These are phyloP conservation scores for Metarhizium guizhouense DNA, from an alignment of 2,329 filamentous ascomycete genomes.

Conservation along the genomic window DNA sequence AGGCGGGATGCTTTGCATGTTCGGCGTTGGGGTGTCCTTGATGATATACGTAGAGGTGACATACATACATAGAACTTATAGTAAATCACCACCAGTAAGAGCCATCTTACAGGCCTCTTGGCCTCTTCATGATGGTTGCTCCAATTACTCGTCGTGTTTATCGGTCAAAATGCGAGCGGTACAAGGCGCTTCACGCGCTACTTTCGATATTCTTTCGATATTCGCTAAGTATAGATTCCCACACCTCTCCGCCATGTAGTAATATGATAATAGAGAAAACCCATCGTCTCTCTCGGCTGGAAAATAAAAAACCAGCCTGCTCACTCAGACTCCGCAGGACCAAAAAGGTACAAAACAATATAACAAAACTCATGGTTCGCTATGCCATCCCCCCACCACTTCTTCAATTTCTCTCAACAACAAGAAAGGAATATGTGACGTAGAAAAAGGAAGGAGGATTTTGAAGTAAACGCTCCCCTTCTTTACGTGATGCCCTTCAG, in stretches of 20 bases:
- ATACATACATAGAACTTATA: too few relatives aligned
- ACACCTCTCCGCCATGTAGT: background rate
- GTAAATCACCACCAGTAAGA: too few relatives aligned
- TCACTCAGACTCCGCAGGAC: background rate
- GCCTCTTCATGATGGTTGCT: too few relatives aligned
- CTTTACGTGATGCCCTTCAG: constrained; percentile 2
- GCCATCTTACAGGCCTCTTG: too few relatives aligned
- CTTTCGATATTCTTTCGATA: constrained; percentile 4
- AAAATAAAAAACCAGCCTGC: background rate
- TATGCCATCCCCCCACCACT: constrained; percentile 5
- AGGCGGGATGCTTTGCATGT: too few relatives aligned
- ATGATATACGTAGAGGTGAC: too few relatives aligned
- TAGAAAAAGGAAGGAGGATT: constrained; percentile 2
- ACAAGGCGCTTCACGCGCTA: background rate
- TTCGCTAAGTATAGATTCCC: background rate
- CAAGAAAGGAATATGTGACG: constrained; percentile 1
- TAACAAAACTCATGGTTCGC: constrained; percentile 5
- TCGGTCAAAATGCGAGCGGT: background rate
- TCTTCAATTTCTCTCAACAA: background rate
- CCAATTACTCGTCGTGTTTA: background rate
- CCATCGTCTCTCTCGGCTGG: background rate
- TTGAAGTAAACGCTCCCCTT: background rate
- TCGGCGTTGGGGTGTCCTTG: too few relatives aligned
- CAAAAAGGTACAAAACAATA: background rate
- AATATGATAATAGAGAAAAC: background rate